Conservation (phyloP, 805 yeast species). For the Jamesozyma jinghongensis region DNA sequence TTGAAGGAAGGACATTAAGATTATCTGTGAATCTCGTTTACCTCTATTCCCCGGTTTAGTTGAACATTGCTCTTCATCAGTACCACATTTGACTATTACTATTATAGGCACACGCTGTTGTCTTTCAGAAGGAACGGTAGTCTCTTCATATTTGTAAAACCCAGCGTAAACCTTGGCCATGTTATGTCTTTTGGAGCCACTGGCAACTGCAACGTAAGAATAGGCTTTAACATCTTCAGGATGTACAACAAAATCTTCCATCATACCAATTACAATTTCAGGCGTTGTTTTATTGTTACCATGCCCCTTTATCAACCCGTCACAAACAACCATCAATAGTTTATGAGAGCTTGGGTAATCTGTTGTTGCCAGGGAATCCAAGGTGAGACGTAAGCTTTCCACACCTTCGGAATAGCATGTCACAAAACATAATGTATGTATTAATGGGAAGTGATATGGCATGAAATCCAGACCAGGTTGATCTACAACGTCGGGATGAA, state of each 20-base stretch:
- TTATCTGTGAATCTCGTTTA: slow-evolving; percentile 88
- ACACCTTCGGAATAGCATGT: slow-evolving; percentile 95
- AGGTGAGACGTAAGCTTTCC: slow-evolving; percentile 73
- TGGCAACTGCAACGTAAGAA: slow-evolving; percentile 93
- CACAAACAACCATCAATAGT: slow-evolving; percentile 79
- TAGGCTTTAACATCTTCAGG: slow-evolving; percentile 68
- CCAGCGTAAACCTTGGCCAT: slow-evolving; percentile 97
- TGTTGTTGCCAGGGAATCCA: slow-evolving; percentile 87
- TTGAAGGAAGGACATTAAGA: slow-evolving; percentile 84
- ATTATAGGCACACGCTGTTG: slow-evolving; percentile 81
- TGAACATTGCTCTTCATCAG: slow-evolving; percentile 62
- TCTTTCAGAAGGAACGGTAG: slow-evolving; percentile 64
- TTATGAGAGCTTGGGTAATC: slow-evolving; percentile 95
- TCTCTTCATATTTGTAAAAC: slow-evolving; percentile 75
- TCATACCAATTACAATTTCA: slow-evolving; percentile 78
- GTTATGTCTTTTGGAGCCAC: slow-evolving; percentile 89
- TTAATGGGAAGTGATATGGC: slow-evolving; percentile 76
- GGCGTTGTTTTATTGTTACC: slow-evolving; percentile 87
- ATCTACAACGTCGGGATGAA: slow-evolving; percentile 74
- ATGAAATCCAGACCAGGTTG: slow-evolving; percentile 86
- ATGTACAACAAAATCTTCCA: slow-evolving; percentile 66
- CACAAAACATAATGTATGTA: slow-evolving; percentile 65
- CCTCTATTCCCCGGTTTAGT: slow-evolving; percentile 91
- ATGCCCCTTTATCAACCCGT: slow-evolving; percentile 89
- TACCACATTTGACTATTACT: slow-evolving; percentile 78